Conservation (phyloP, 1,284 basidiomycete genomes). For the Pseudozyma sp. region DNA sequence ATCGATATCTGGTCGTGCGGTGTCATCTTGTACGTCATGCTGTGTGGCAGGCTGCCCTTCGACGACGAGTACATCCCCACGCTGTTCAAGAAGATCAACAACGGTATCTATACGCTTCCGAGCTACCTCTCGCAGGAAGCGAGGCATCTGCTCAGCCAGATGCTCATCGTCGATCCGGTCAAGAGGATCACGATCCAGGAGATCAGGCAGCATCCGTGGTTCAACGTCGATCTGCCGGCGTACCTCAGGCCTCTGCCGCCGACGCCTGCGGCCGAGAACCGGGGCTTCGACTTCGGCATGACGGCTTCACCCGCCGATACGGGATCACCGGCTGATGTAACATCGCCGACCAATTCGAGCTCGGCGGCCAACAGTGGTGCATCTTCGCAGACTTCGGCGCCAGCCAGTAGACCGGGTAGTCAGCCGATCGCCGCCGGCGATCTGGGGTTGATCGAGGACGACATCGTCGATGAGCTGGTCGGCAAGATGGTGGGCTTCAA, state of each 20-base stretch:
- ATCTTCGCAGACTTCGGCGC: conserved; percentile 30
- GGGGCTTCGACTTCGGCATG: conserved; percentile 72
- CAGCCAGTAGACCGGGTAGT: conserved; percentile 27
- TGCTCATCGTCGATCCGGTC: conserved; percentile 68
- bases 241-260: conserved; percentile 78
- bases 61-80: conserved; percentile 68
- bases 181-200: conserved; percentile 67
- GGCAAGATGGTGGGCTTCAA: conserved; percentile 80
- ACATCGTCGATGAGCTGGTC: conserved; percentile 85
- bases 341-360: conserved; percentile 20
- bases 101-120: conserved; percentile 66
- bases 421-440: conserved; percentile 62
- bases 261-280: conserved; percentile 72
- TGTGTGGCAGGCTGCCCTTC: conserved; percentile 66
- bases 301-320: conserved; percentile 36
- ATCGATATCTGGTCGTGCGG: conserved; percentile 69
- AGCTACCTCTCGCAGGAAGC: conserved; percentile 65
- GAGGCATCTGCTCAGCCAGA: conserved; percentile 62
- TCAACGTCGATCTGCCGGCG: conserved; percentile 63
- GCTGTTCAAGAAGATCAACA: conserved; percentile 69
- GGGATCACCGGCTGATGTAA: conserved; percentile 30
- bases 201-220: conserved; percentile 66
- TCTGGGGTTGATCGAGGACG: conserved; percentile 87
- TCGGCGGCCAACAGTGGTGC: conserved; percentile 29
- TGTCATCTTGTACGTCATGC: conserved; percentile 68